Base-by-base conservation (phyloP, 805 yeast genomes). In the Wickerhamomyces queroliae region DNA sequence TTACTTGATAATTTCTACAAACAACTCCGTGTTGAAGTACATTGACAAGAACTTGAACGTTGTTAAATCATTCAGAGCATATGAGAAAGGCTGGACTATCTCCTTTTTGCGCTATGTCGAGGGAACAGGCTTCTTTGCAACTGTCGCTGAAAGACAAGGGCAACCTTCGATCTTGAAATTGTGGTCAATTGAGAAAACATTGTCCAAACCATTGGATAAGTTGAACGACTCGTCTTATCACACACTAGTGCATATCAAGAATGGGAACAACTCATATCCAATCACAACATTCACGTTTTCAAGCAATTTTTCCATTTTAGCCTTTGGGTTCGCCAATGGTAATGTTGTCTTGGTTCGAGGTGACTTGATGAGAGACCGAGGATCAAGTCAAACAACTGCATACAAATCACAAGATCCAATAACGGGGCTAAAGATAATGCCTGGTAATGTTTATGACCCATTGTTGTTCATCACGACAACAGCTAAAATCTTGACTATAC, bases 271-370 rank as follows among this genome's bases (percentile, higher is more conserved):
- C 56, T 74, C 87, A 2, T 85, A 69, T 48, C 97, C 97, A 0
- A 65, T 89, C 43, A 79, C 93, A 4, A 72, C 85, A 24, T 72
- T 84, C 44, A 69, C 72, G 13, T 62, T 72, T 36, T 71, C 79
- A 13, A 48, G 59, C 2, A 79, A 74, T 43, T 73, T 81, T 44
- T 70, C 86, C 3, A 74, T 85, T 25, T 58, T 83, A 6, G 90
- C 84, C 0, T 63, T 86, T 34, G 96, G 96, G 0, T 86, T 78
- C 50, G 82, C 90, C 12, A 83, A 89, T 58, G 99, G 99, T 2
- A 70, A 78, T 17, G 88, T 90, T 2, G 66, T 90, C 2, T 63
- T 90, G 7, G 76, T 90, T 0, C 65, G 98, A 45, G 99, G 99
- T 8, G 98, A 93, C 58, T 59, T 93, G 24, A 48, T 87, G 7